phyloP scores from a whole-genome alignment of 306 rosid genomes.

The Albizia julibrissin region DNA sequence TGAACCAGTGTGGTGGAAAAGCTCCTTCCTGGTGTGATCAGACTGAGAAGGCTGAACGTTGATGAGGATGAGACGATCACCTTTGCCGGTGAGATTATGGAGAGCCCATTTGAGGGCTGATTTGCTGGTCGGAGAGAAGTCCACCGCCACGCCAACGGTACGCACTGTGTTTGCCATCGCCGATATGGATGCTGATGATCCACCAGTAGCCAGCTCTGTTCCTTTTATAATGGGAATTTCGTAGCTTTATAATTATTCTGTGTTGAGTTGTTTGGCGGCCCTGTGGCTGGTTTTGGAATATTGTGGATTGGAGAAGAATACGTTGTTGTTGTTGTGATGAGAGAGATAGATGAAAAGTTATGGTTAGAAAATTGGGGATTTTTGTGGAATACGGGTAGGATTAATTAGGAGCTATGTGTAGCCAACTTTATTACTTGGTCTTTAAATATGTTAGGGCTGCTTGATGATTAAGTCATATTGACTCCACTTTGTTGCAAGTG shows the following conservation, averaged over 20 bases:
- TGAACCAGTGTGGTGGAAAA: conserved; percentile 63
- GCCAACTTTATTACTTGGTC: conserved; percentile 28
- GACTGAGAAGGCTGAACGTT: conserved; percentile 63
- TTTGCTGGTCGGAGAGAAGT: conserved; percentile 71
- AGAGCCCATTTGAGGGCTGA: conserved; percentile 67
- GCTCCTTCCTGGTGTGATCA: conserved; percentile 63
- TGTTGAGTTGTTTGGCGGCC: conserved; percentile 10
- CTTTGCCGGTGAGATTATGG: conserved; percentile 49
- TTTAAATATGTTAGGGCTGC: too few relatives aligned
- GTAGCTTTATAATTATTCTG: background rate
- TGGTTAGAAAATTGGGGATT: background rate
- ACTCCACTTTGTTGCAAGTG: too few relatives aligned
- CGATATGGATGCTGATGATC: background rate
- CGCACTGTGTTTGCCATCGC: conserved; percentile 43
- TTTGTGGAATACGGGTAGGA: background rate
- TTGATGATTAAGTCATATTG: too few relatives aligned
- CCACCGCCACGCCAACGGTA: conserved; percentile 66
- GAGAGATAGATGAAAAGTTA: background rate
- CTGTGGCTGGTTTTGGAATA: conserved; percentile 22
- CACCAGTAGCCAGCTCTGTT: background rate
- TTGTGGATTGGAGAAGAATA: background rate
- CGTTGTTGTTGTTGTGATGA: background rate
- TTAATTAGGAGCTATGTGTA: background rate
- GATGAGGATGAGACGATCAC: conserved; percentile 59
- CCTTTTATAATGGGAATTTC: background rate